Evolutionary conservation across 2,329 filamentous ascomycete genomes (phyloP).

Genomic region (Paraconiothyrium sp.): DNA sequence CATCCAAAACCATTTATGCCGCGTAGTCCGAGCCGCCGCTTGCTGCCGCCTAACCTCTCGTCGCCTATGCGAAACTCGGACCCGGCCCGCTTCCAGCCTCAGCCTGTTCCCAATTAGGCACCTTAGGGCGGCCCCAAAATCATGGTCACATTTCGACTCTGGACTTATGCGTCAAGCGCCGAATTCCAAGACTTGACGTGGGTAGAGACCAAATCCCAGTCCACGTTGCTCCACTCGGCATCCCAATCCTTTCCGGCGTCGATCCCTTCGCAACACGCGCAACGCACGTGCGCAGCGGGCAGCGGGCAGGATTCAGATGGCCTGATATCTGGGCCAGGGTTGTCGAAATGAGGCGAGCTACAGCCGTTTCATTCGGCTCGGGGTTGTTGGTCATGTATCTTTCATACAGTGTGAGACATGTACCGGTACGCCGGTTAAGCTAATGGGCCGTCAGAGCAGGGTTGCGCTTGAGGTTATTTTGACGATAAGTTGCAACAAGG

Average conservation of each 20-base stretch:
- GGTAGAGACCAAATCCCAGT: not conserved
- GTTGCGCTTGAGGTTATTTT: constrained; percentile 6
- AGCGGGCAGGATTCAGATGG: not conserved
- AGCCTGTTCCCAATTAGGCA: constrained; percentile 2
- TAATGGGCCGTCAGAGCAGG: not conserved
- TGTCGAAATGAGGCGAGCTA: not conserved
- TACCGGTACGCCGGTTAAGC: not conserved
- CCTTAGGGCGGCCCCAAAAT: not conserved
- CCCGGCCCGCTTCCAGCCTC: not conserved
- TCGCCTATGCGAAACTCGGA: constrained; percentile 4
- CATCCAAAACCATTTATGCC: too few species aligned
- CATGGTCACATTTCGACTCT: not conserved
- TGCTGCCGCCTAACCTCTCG: constrained; percentile 1
- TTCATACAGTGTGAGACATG: not conserved
- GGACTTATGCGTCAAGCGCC: not conserved
- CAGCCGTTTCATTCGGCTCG: not conserved
- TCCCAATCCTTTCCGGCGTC: constrained; percentile 5
- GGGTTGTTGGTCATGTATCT: not conserved
- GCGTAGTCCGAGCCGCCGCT: constrained; percentile 4
- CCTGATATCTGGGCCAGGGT: constrained; percentile 4
- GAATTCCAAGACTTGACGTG: not conserved
- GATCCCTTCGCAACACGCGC: constrained; percentile 10
- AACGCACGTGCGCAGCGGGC: not conserved
- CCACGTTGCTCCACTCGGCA: constrained; percentile 2
- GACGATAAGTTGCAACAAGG: not conserved